Evolutionary conservation across 2,329 filamentous ascomycete species (phyloP).

Genomic region (Ustulina deusta): DNA sequence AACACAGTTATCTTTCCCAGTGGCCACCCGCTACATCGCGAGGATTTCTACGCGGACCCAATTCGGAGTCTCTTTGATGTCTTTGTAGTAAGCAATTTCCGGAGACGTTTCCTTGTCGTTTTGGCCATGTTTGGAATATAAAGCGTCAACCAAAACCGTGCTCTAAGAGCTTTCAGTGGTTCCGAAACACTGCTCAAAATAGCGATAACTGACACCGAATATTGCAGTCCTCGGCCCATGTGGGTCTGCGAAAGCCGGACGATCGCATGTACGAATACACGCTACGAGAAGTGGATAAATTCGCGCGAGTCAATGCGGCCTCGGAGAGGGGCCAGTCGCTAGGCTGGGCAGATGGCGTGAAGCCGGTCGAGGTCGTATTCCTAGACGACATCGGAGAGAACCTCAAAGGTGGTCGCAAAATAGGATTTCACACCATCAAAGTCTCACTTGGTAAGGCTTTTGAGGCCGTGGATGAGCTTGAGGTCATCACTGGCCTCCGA

Average conservation of each 20-base stretch:
- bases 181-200: background rate
- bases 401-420: constrained; percentile 78
- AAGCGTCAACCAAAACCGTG: background rate
- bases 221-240: constrained; percentile 76
- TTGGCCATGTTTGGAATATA: background rate
- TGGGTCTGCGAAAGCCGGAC: constrained; percentile 89
- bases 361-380: constrained; percentile 80
- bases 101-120: background rate
- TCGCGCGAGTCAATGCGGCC: constrained; percentile 64
- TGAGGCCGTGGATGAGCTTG: constrained; percentile 85
- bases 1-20: constrained; percentile 91
- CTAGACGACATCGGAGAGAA: constrained; percentile 96
- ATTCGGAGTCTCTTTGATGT: constrained; percentile 81
- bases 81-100: constrained; percentile 66
- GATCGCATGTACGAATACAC: constrained; percentile 82
- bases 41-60: constrained; percentile 65
- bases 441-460: constrained; percentile 81
- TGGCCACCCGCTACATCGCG: constrained; percentile 74
- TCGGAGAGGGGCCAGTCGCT: constrained; percentile 54
- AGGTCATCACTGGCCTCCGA: constrained; percentile 76
- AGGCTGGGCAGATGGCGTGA: constrained; percentile 65
- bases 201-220: constrained; percentile 2
- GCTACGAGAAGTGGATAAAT: constrained; percentile 72
- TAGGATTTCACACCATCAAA: constrained; percentile 86
- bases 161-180: background rate